Conservation (phyloP, 179 eudicot genomes). For the Spinacia oleracea region DNA sequence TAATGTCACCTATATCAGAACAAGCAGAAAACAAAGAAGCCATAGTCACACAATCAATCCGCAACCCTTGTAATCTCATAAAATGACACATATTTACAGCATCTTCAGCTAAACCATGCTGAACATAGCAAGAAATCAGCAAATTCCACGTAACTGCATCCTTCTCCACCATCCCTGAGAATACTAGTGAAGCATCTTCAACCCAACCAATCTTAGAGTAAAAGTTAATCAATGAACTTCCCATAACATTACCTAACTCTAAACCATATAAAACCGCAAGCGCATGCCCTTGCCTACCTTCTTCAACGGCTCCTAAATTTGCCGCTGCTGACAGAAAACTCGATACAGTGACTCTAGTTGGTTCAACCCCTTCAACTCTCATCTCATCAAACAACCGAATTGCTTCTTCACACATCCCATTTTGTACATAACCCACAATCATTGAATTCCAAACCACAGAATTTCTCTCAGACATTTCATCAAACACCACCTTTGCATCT, state of each 20-base stretch:
- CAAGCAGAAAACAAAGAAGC: constrained; percentile 44
- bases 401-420: constrained; percentile 58
- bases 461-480: constrained; percentile 48
- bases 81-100: constrained; percentile 34
- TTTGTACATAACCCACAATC: constrained; percentile 58
- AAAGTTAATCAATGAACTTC: constrained; percentile 53
- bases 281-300: constrained; percentile 62
- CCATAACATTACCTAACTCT: constrained; percentile 45
- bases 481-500: constrained; percentile 47
- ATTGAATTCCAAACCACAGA: constrained; percentile 56
- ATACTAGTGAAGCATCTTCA: constrained; percentile 47
- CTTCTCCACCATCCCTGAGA: constrained; percentile 48
- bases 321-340: constrained; percentile 58
- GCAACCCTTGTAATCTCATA: constrained; percentile 44
- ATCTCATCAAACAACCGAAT: constrained; percentile 44
- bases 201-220: constrained; percentile 53
- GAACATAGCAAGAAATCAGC: constrained; percentile 53
- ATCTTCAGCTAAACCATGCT: constrained; percentile 34
- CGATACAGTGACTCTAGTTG: constrained; percentile 49
- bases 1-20: constrained; percentile 33
- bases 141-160: constrained; percentile 66
- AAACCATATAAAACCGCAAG: constrained; percentile 45
- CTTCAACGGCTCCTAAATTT: constrained; percentile 34
- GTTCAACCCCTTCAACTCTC: constrained; percentile 50
- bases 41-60: constrained; percentile 56